These are phyloP conservation scores for Licmophora abbreviata DNA, from an alignment of 108 stramenopile genomes.

Conservation along the genomic window DNA sequence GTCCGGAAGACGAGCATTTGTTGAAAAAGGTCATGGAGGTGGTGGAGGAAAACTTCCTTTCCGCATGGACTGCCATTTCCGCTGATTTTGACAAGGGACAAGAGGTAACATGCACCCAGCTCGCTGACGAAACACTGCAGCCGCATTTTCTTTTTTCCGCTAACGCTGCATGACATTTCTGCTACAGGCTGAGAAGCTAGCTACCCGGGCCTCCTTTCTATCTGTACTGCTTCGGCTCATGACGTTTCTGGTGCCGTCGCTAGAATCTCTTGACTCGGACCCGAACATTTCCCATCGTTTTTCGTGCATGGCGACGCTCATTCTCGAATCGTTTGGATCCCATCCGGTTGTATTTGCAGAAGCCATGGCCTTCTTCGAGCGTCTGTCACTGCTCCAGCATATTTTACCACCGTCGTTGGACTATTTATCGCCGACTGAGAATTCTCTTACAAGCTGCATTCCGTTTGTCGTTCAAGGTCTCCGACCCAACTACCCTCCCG, in stretches of 20 bases:
- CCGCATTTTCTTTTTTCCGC: neutral
- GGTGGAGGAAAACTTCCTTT: constrained; percentile 65
- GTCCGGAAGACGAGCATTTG: constrained; percentile 47
- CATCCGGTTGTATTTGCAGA: constrained; percentile 64
- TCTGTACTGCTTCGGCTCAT: constrained; percentile 67
- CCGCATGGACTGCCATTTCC: constrained; percentile 58
- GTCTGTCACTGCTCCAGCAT: neutral
- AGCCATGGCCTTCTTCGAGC: constrained; percentile 71
- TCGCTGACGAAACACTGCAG: neutral
- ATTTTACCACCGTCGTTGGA: constrained; percentile 17
- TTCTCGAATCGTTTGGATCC: constrained; percentile 27
- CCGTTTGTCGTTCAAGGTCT: constrained; percentile 33
- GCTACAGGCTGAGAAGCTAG: constrained; percentile 53
- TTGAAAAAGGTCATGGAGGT: constrained; percentile 61
- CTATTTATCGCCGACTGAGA: constrained; percentile 39
- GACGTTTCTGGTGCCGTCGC: constrained; percentile 58
- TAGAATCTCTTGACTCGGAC: constrained; percentile 36
- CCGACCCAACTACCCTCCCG: constrained; percentile 9
- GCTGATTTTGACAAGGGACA: constrained; percentile 46
- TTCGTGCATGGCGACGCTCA: constrained; percentile 46
- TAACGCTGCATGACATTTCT: neutral
- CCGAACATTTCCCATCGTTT: constrained; percentile 46
- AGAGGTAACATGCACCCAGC: constrained; percentile 24
- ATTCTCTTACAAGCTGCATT: constrained; percentile 38
- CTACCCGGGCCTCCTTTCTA: constrained; percentile 46